A percentile compares a stretch with the other conserved stretches of the same genome.
These are phyloP conservation scores for Fraxinus platypoda DNA, from an alignment of 305 asterid species.

Conservation along the genomic window DNA sequence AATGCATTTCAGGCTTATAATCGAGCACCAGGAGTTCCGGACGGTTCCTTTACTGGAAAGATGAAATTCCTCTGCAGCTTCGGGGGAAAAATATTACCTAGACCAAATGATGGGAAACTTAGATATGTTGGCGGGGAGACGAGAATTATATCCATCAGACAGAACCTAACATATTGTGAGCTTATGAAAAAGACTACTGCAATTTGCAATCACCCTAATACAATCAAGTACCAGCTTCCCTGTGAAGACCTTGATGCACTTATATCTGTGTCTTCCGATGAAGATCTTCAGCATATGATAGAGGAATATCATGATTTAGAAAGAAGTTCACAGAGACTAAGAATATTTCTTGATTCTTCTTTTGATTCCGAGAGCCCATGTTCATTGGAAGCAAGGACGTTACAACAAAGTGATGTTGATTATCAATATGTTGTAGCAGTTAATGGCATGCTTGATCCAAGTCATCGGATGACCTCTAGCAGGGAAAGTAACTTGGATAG, in stretches of 20 bases:
- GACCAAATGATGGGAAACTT: slow-evolving; percentile 86
- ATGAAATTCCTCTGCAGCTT: slow-evolving; percentile 85
- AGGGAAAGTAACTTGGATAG: slow-evolving; percentile 45
- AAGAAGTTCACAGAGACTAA: slow-evolving; percentile 60
- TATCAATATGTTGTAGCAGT: slow-evolving; percentile 72
- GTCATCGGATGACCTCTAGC: slow-evolving; percentile 56
- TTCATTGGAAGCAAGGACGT: slow-evolving; percentile 47
- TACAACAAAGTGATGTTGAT: slow-evolving; percentile 49
- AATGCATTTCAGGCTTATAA: slow-evolving; percentile 28
- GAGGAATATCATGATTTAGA: slow-evolving; percentile 84
- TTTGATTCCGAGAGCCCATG: slow-evolving; percentile 55
- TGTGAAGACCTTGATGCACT: slow-evolving; percentile 93
- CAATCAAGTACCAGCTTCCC: slow-evolving; percentile 89
- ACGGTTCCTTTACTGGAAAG: slow-evolving; percentile 44
- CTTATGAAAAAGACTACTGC: slow-evolving; percentile 60
- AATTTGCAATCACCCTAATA: slow-evolving; percentile 63
- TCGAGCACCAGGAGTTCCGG: slow-evolving; percentile 35
- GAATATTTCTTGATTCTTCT: slow-evolving; percentile 65
- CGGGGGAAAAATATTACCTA: slow-evolving; percentile 80
- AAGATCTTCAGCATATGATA: slow-evolving; percentile 92
- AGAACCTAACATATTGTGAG: slow-evolving; percentile 50
- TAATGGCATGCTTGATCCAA: slow-evolving; percentile 59
- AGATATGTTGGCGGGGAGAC: slow-evolving; percentile 95
- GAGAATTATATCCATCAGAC: slow-evolving; percentile 67
- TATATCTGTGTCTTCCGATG: slow-evolving; percentile 78